Base-by-base conservation (phyloP, 345 rosid genomes). In the Populus nigra region DNA sequence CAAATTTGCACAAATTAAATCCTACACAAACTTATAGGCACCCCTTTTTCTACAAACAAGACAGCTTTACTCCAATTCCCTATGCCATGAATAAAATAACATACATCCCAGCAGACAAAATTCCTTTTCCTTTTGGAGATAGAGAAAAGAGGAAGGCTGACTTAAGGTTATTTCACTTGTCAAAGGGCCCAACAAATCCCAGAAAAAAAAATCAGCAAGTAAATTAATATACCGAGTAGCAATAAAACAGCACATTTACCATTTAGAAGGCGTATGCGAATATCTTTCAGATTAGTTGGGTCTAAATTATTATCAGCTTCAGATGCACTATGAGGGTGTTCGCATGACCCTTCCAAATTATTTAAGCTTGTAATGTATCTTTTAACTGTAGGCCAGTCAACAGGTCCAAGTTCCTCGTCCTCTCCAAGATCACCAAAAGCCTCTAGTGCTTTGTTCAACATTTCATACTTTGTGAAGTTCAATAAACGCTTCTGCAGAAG, bases 371-470 rank as follows among this genome's bases (percentile, higher is more conserved):
- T 25, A 69, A 93, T 92, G 65, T 92, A 91, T 75, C 85, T 89
- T 81, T 91, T 88, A 69, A 95, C 96, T 27, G 94, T 89, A 41
- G 91, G 85, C 99, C 99, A 95, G 81, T 95, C 99, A 72, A 88
- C 91, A 82, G 98, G 98, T 87, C 99, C 98, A 73, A 95, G 88
- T 84, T 96, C 98, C 84, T 95, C 99, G 75, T 96, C 99, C n/a
- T 93, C 97, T 80, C 93, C 93, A 43, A 92, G 93, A 80, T 91
- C 94, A 82, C 89, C 86, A 89, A 91, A 96, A 66, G 93, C 93
- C 86, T 90, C 87, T 73, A 88, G 79, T 75, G 98, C 97, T 85
- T 84, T 92, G 71, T 88, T 91, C 91, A 89, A 73, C 97, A 96
- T 90, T 86, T 92, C 97, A 85, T 83, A 88, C 87, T 90, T 96